These are phyloP conservation scores for Phanerodontia chrysosporium DNA, from an alignment of 768 basidiomycete genomes.

Conservation along the genomic window DNA sequence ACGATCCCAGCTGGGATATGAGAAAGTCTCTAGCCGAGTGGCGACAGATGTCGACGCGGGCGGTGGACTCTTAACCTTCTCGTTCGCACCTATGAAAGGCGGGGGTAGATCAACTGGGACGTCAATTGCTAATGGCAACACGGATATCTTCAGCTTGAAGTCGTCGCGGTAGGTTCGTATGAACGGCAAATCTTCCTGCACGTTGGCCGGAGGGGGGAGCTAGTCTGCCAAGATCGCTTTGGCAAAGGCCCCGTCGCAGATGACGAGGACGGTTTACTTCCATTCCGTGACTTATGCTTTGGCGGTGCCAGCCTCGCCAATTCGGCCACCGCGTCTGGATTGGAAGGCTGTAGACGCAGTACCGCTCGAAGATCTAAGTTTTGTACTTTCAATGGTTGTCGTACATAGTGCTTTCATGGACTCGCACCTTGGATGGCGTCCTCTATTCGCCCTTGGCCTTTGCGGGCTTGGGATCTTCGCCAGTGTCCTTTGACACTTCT, in stretches of 20 bases:
- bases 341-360: constrained; percentile 59
- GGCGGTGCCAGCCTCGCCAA: constrained; percentile 37
- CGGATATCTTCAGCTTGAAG: constrained; percentile 47
- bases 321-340: constrained; percentile 57
- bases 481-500: constrained; percentile 66
- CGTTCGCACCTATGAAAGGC: not conserved
- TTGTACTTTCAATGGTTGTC: too few relatives aligned
- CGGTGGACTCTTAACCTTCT: constrained; percentile 19
- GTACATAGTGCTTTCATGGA: too few relatives aligned
- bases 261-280: not conserved
- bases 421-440: constrained; percentile 57
- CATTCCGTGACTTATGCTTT: constrained; percentile 2
- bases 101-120: constrained; percentile 19
- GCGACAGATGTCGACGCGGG: constrained; percentile 30
- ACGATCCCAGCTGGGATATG: constrained; percentile 64
- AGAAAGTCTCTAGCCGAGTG: constrained; percentile 31
- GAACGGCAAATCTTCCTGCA: constrained; percentile 42
- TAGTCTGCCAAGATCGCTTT: constrained; percentile 7
- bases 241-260: constrained; percentile 15
- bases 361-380: constrained; percentile 55
- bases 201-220: not conserved
- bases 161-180: constrained; percentile 46
- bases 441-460: constrained; percentile 50
- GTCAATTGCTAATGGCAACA: constrained; percentile 41
- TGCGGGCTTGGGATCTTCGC: constrained; percentile 63